Base-by-base conservation (phyloP, 495 filamentous ascomycete species). In the Xylaria scruposa region DNA sequence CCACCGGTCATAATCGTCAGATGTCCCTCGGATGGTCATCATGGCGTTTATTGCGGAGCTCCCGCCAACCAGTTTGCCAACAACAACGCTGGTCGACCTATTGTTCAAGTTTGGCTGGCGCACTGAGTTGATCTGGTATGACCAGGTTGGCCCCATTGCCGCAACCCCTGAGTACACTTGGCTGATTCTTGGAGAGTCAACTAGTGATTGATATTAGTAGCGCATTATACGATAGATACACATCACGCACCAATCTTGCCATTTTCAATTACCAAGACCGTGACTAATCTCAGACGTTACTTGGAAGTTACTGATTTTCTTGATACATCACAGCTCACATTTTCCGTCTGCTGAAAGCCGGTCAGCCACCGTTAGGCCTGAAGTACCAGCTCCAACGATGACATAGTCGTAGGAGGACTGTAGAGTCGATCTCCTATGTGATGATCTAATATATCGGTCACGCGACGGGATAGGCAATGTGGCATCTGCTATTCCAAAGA, bases 221-320 rank as follows among this genome's bases (percentile, higher is more conserved):
- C 36, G 8, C 36, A 38, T 6, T 38, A 38, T 38, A 6, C 7
- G 36, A 38, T 38, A 38, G 6, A 38, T 38, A 38, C 36, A 38
- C 8, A 38, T 38, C 36, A 38, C 77, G 47, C 31, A 78, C 77
- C 77, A 49, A 78, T 26, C 51, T 78, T 68, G 19, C 88, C 88
- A 65, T 87, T 86, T 74, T 90, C 88, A 9, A 89, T 79, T 9
- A 90, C 82, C 1, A 84, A 80, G 19, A 89, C 84, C 7, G 77
- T 84, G 49, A 83, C 75, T 72, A 29, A 29, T 47, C 38, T 17
- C 17, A 1, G 19, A 3, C 4, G 17, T 59, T 49, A 31, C 10
- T 61, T 24, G 24, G 9, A 10, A 38, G 4, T 24, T 21, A 13
- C 1, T 58, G 7, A 7, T 49, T 0, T 21, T 46, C 31, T 29